Evolutionary conservation across 1,139 yeast species (phyloP).

Genomic region (Protomyces inouyei): DNA sequence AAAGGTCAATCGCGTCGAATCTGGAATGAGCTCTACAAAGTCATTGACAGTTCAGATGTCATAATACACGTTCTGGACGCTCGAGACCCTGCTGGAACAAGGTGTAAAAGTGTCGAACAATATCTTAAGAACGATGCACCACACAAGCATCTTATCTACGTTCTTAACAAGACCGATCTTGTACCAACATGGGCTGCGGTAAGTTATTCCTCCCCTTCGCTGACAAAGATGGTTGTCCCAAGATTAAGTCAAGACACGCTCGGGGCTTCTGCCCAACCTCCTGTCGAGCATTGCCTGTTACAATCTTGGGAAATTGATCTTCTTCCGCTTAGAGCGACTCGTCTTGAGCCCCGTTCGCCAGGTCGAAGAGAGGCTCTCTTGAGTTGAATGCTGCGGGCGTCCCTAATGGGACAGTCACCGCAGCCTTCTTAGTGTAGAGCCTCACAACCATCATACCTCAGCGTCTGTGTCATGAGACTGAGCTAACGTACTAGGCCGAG

Average conservation of each 20-base stretch:
- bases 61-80: conserved; percentile 95
- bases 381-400: conserved; percentile 25
- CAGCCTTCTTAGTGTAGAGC: conserved; percentile 42
- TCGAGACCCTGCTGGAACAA: conserved; percentile 93
- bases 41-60: conserved; percentile 94
- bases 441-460: conserved; percentile 35
- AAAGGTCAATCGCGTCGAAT: conserved; percentile 98
- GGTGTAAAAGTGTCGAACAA: conserved; percentile 89
- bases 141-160: conserved; percentile 91
- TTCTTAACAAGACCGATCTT: conserved; percentile 92
- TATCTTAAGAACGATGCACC: conserved; percentile 91
- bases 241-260: conserved; percentile 45
- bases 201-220: conserved; percentile 47
- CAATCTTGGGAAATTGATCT: conserved; percentile 83
- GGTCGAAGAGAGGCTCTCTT: conserved; percentile 22
- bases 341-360: conserved; percentile 45
- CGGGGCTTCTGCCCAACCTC: conserved; percentile 46
- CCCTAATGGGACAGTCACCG: conserved; percentile 29
- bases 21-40: conserved; percentile 93
- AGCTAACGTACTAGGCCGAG: conserved; percentile 65
- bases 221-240: conserved; percentile 35
- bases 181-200: conserved; percentile 99
- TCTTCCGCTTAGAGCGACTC: conserved; percentile 45
- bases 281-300: conserved; percentile 64
- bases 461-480: background rate